Base-by-base conservation (phyloP, 2,329 filamentous ascomycete species). In the Trichoderma sp. region DNA sequence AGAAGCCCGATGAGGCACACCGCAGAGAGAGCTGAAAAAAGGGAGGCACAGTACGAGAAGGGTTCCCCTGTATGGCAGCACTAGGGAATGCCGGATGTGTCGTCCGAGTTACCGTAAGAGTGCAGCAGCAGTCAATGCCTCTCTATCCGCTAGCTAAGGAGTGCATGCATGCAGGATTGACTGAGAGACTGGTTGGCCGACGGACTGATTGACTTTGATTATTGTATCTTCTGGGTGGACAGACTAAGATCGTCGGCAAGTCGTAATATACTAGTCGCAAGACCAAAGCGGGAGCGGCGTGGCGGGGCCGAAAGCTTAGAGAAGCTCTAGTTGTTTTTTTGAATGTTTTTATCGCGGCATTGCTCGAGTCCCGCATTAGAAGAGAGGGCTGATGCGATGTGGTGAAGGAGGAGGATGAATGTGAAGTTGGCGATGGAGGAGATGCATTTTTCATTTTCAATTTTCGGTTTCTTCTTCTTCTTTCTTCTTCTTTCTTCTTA, bases 231-330 rank as follows among this genome's bases (percentile, higher is more conserved):
- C 15, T 63, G 42, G 17, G 45, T 53, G 32, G 59, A 29, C 35
- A 34, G 59, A 37, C 59, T 64, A 53, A 54, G 60, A 64, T 64
- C 60, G 60, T 17, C 60, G 27, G 25, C n/a, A 54, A 32, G 60
- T 25, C 50, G 35, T 15, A n/a, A n/a, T n/a, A n/a, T n/a, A n/a
- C n/a, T n/a, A 53, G 60, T 22, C 35, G 10, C 22, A 50, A 45
- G 60, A 39, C 22, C 29, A 37, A 19, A 53, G 50, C 60, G 60
- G 60, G 48, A 53, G 34, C 25, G 50, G 60, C 60, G 50, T 37
- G 50, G 60, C 60, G 35, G 60, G 39, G 25, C 50, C 60, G 50
- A 32, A 50, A 35, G 60, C 48, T 56, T 54, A 56, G 35, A 25
- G 50, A 4, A 25, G 60, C 34, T 45, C 52, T 32, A 64, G 60